Evolutionary conservation across 2,329 filamentous ascomycete genomes (phyloP), one percentile per base, ranked within the genome.

Genomic region (Trichoderma breve): DNA sequence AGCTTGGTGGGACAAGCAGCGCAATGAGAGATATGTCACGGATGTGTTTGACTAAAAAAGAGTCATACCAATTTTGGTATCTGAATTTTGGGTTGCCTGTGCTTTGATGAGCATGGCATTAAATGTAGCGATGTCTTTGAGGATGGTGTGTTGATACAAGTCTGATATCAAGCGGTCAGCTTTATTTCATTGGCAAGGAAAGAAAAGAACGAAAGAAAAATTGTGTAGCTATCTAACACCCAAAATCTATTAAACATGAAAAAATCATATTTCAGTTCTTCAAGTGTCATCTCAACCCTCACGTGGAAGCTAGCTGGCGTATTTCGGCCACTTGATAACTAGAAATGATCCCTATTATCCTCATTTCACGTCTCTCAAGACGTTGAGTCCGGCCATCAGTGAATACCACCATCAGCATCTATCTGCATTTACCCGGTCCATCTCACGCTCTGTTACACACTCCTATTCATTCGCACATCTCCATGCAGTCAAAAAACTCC

Each of bases 31-130:
- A 30, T 90, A 87, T 74, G 86, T 87, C 18, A 87, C 85, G 3
- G 89, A 91, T 80, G 88, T 91, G 15, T 91, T 90, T 82, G 86
- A 88, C 74, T 88, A 80, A 73, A 61, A 0, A 43, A 3, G 28
- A 26, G 32, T 7, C 30, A 57, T 8, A 6, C 6, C 9, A 7
- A 18, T 65, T 47, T 58, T 11, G 12, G 11, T 60, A 18, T 32
- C 6, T 60, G n/a, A 36, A 14, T 15, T 36, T 9, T 1, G 30
- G 21, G 1, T 28, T 47, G 24, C 7, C 15, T 47, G 15, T 63
- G 55, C 55, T 0, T 43, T 30, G 34, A 39, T 21, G 36, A n/a
- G 36, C 21, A 47, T 21, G 36, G 15, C 3, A 28, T 62, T 15
- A 7, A 24, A 28, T 28, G 14, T 62, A 39, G 21, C 60, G 14